Evolutionary conservation across 768 basidiomycete species (phyloP), one percentile per base, ranked within the genome.

Genomic region (Mycena epipterygia): DNA sequence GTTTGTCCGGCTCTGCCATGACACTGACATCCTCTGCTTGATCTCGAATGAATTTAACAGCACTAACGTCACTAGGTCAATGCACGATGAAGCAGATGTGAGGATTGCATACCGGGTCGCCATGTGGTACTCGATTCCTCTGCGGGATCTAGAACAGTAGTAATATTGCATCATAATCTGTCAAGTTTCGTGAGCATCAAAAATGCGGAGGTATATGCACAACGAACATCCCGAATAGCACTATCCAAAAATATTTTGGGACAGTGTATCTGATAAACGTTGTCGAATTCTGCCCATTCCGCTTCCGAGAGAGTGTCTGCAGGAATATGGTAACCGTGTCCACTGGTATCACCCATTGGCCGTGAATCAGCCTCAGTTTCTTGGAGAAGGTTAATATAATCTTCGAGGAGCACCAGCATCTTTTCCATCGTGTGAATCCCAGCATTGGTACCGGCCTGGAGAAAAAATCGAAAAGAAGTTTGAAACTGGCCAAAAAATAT

Each of bases 111-210:
- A 94, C 92, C 91, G 89, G 16, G 93, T 90, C 12, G 96, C 94
- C 87, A 96, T 89, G 76, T 95, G 93, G 76, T 96, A 97, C 79
- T 96, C 95, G 60, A 94, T 89, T 23, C 93, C 93, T 73, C 89
- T 86, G 46, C 94, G 86, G 29, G 90, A 88, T 52, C 91, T 87
- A 41, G 91, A 93, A 74, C 93, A 93, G 77, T 94, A 92, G 74
- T 95, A 97, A 80, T 98, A 98, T 76, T 93, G 91, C 81, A 94
- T 88, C 79, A 96, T 86, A 68, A 97, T 90, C 93, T 97, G 76
- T 60, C 39, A 30, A 63, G 70, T 7, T 16, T 68, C 58, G 71
- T 74, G 68, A 78, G 71, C 48, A 67, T 35, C 19, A 66, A 12
- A 64, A 61, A 33, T 12, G n/a, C 12, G 37, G 48, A 33, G 41